phyloP scores from a whole-genome alignment of 2,329 filamentous ascomycete species.

The Teratosphaeria epicoccoides region DNA sequence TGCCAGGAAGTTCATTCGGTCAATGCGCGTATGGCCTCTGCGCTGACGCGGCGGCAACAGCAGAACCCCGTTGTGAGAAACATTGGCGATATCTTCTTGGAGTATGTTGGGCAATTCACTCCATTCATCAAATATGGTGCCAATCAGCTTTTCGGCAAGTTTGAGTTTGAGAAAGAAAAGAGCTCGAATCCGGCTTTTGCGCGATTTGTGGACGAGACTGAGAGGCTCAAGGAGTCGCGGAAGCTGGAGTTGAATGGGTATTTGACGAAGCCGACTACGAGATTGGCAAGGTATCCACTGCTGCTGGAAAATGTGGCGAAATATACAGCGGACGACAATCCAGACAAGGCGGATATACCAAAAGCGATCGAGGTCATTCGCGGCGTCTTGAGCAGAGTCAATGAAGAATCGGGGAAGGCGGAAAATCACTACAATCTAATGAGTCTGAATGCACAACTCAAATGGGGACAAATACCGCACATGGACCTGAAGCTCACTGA shows the following conservation, averaged over 20 bases:
- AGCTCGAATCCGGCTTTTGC: conserved; percentile 73
- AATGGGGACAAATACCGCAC: conserved; percentile 79
- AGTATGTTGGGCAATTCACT: conserved; percentile 83
- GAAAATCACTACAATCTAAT: conserved; percentile 96
- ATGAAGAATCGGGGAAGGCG: conserved; percentile 88
- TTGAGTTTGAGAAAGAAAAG: conserved; percentile 95
- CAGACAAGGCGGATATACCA: conserved; percentile 85
- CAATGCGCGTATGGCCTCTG: conserved; percentile 76
- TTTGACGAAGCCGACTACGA: conserved; percentile 91
- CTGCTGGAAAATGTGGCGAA: conserved; percentile 86
- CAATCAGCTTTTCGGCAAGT: conserved; percentile 92
- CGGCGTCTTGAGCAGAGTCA: conserved; percentile 77
- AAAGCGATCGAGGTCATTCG: conserved; percentile 80
- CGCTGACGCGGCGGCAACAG: conserved; percentile 83
- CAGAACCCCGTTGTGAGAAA: conserved; percentile 79
- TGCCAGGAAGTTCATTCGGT: conserved; percentile 89
- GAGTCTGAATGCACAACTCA: conserved; percentile 80
- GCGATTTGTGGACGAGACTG: conserved; percentile 92
- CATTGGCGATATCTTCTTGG: conserved; percentile 86
- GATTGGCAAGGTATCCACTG: conserved; percentile 85
- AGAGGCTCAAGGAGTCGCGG: conserved; percentile 87
- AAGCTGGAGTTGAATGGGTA: conserved; percentile 97
- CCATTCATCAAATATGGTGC: conserved; percentile 95
- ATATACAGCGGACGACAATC: conserved; percentile 77
- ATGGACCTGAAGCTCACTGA: conserved; percentile 93